Evolutionary conservation across 1,284 basidiomycete genomes (phyloP), one percentile per base, ranked within the genome.

Genomic region (Apiotrichum brassicae): DNA sequence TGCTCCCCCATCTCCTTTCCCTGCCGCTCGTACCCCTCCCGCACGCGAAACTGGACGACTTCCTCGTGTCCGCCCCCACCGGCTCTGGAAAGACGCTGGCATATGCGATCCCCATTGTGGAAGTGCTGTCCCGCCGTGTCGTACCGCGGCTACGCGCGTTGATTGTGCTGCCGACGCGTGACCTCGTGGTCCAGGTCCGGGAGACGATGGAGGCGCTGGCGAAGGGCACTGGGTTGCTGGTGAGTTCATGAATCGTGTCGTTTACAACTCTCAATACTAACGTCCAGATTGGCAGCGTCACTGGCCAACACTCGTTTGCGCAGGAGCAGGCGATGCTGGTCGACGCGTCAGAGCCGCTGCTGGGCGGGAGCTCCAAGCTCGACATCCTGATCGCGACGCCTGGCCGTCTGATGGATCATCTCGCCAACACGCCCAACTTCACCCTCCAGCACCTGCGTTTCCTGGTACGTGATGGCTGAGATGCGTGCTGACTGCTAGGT

Each of bases 1-100:
- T 73, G 13, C 51, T 72, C 4, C 70, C 71, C 2, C 53, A 66
- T 14, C 59, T 73, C 2, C 58, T 70, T 2, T 42, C 58, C 1
- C 54, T 71, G 0, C 65, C 61, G 2, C 62, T 71, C 3, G 71
- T 77, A 0, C 75, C 95, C 3, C 90, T 91, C 63, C 77, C 81
- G 14, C 84, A 87, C 1, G 70, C 81, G 46, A 79, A 81, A 23
- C 84, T 85, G 22, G 78, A 79, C 35, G 95, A 99, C 70, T 79
- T 93, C 9, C 94, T 93, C 62, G 87, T 95, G n/a, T 95, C 91
- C 6, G 95, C 95, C 1, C 95, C 95, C 0, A 98, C 94, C 0
- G 94, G 94, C 26, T 93, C 89, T 60, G 94, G 94, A 0, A 98
- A 98, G 75, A 98, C 94, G 0, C 78, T 98, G 19, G 88, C 91